These are phyloP conservation scores for Pyrenochaeta sp. DNA, from an alignment of 2,329 filamentous ascomycete genomes.

Conservation along the genomic window DNA sequence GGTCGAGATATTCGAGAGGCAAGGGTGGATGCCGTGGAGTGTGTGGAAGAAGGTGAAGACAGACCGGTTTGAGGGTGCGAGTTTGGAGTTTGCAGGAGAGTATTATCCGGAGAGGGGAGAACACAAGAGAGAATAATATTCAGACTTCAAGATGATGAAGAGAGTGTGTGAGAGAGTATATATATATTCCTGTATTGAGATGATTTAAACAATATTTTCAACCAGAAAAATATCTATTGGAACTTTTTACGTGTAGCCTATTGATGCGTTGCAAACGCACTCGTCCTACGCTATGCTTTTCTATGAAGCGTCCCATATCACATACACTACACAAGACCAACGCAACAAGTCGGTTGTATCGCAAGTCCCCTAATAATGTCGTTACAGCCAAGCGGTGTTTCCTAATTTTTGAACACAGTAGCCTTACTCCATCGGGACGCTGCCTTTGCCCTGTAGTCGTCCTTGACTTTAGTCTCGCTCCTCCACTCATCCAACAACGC, in stretches of 20 bases:
- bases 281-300: not conserved
- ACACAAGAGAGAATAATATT: conserved; percentile 39
- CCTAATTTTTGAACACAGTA: conserved; percentile 41
- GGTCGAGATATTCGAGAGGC: conserved; percentile 52
- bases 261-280: not conserved
- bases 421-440: conserved; percentile 51
- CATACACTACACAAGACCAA: not conserved
- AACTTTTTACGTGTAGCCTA: not conserved
- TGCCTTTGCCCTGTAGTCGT: conserved; percentile 57
- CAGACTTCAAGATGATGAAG: too few relatives aligned
- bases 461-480: conserved; percentile 58
- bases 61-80: conserved; percentile 54
- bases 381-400: not conserved
- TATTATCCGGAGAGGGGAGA: conserved; percentile 56
- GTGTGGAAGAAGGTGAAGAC: conserved; percentile 51
- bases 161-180: too few relatives aligned
- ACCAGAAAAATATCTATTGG: too few relatives aligned
- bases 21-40: conserved; percentile 43
- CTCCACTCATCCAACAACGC: conserved; percentile 61
- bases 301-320: not conserved
- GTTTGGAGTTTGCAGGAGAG: conserved; percentile 60
- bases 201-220: too few relatives aligned
- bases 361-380: not conserved
- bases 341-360: not conserved
- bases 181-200: too few relatives aligned